phyloP scores from a whole-genome alignment of 2,329 filamentous ascomycete genomes.

The Apiospora malaysiana region DNA sequence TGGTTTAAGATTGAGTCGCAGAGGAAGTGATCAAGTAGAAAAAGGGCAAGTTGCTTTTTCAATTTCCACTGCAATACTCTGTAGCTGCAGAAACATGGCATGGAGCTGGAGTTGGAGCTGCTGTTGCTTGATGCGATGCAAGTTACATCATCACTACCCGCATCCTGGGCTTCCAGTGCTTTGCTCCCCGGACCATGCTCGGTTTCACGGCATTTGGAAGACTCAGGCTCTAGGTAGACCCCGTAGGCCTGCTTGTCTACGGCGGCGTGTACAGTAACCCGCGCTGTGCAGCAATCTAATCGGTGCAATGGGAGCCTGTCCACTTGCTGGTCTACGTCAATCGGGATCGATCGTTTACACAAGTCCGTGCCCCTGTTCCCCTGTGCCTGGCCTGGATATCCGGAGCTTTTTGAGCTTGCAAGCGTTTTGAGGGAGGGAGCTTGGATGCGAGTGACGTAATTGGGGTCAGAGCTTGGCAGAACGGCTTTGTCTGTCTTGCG shows the following conservation, averaged over 20 bases:
- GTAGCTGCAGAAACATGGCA: slow-evolving; percentile 8
- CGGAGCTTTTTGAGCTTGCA: background rate
- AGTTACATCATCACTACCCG: slow-evolving; percentile 3
- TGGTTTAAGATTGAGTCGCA: background rate
- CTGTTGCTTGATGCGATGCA: background rate
- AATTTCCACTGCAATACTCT: background rate
- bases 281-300: background rate
- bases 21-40: background rate
- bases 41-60: background rate
- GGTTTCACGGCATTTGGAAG: background rate
- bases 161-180: background rate
- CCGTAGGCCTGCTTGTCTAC: background rate
- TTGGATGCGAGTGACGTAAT: slow-evolving; percentile 6
- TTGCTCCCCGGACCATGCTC: slow-evolving; percentile 3
- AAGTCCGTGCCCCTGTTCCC: background rate
- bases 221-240: background rate
- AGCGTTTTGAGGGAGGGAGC: slow-evolving; percentile 6
- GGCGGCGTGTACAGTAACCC: background rate
- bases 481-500: background rate
- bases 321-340: background rate
- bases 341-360: slow-evolving; percentile 16
- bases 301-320: background rate
- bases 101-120: background rate
- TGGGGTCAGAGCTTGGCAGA: background rate
- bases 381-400: background rate